These are phyloP conservation scores for Gymnopus androsaceus DNA, from an alignment of 1,284 basidiomycete genomes.

Conservation along the genomic window DNA sequence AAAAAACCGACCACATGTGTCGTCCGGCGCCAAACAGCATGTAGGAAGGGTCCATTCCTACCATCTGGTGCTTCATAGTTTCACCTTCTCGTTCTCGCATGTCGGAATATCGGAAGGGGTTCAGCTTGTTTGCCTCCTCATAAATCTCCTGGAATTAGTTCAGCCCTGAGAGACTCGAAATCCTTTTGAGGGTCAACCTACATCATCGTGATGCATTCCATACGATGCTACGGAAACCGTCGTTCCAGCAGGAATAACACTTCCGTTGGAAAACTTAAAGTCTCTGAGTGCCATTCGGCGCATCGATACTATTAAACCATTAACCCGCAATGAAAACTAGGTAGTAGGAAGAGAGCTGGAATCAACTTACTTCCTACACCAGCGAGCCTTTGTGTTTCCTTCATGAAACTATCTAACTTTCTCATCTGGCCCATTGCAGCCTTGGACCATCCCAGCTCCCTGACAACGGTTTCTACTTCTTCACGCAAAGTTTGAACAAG, in stretches of 20 bases:
- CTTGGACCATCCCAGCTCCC: slow-evolving; percentile 26
- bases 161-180: no score
- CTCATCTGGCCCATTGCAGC: slow-evolving; percentile 11
- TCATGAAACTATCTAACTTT: slow-evolving; percentile 14
- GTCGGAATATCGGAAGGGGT: slow-evolving; percentile 26
- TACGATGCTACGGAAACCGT: slow-evolving; percentile 17
- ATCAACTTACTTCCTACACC: neutral
- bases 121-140: slow-evolving; percentile 22
- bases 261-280: slow-evolving; percentile 31
- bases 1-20: slow-evolving; percentile 29
- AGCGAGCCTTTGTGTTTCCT: slow-evolving; percentile 6
- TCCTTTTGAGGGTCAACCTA: neutral
- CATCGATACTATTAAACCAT: slow-evolving; percentile 19
- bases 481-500: slow-evolving; percentile 37
- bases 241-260: slow-evolving; percentile 24
- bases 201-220: slow-evolving; percentile 23
- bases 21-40: slow-evolving; percentile 32
- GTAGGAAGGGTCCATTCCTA: slow-evolving; percentile 19
- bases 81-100: slow-evolving; percentile 12
- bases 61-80: slow-evolving; percentile 26
- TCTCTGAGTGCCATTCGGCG: slow-evolving; percentile 21
- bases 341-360: no score
- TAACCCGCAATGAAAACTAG: neutral
- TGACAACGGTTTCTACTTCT: slow-evolving; percentile 34
- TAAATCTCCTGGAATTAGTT: slow-evolving; percentile 14